Base-by-base conservation (phyloP, 345 rosid species). In the Linum trigynum region DNA sequence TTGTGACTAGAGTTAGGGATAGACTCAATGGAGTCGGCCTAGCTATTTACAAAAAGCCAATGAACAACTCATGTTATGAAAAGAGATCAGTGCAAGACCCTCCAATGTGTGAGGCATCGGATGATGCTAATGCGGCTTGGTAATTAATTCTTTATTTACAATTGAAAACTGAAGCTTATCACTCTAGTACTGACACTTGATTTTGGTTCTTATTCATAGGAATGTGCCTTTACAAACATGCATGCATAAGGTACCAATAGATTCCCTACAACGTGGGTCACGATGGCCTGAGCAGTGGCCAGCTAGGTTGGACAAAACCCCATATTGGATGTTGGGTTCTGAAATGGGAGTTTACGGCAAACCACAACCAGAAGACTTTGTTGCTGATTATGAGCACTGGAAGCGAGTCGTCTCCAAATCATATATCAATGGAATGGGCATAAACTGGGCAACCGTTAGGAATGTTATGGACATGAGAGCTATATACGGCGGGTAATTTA, bases 401-500 rank as follows among this genome's bases (percentile, higher is more conserved):
- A 90, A 90, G 72, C 81, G 84, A 32, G 96, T 90, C 15, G 96
- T 94, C 59, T 81, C 86, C 63, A 84, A 85, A 70, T 85, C 97
- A 14, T 94, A 94, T 76, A 71, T 86, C 48, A 88, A 70, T 58
- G 97, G 96, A 50, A 63, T 94, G 65, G 97, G 96, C 65, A 83
- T 94, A 64, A 83, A 89, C 80, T 90, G 97, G 99, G 78, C 81
- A 69, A 16, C 77, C 39, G 92, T 90, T 65, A 82, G 99, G 72
- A 90, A 84, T 77, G 92, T 83, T 70, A 94, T 94, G 97, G 99
- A 90, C 92, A 90, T 94, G 97, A 86, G 86, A 77, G 71, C 97
- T 59, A 77, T 88, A 67, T 94, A 94, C 65, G 97, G 97, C 82
- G 97, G 97, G 97, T 86, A 84, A 81, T 86, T 65, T 51, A 55